Conservation (phyloP, 768 basidiomycete species). For the Boletus sensibilis region DNA sequence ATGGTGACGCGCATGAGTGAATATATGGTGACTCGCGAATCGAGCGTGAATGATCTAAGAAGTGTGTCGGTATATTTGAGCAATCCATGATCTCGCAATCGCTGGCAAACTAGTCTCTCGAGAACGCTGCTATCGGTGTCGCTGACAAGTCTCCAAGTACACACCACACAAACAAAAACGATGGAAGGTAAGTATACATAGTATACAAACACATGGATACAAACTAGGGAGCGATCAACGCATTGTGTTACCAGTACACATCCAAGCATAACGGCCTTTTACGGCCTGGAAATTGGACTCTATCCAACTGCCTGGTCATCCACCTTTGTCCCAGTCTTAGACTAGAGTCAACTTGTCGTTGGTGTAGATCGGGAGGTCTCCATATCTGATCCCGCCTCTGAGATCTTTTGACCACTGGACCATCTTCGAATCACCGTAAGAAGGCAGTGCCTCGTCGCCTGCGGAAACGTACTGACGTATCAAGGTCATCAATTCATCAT, state of each 20-base stretch:
- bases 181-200: neutral
- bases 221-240: slow-evolving; percentile 18
- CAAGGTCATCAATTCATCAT: neutral
- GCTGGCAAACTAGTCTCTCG: neutral
- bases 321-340: neutral
- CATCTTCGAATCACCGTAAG: slow-evolving; percentile 30
- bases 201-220: neutral
- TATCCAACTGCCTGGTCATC: neutral
- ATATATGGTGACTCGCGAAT: neutral
- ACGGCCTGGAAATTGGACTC: slow-evolving; percentile 2
- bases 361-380: slow-evolving; percentile 43
- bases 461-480: slow-evolving; percentile 40
- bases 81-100: neutral
- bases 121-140: neutral
- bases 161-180: neutral
- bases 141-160: neutral
- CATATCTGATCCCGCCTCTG: slow-evolving; percentile 32
- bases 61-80: neutral
- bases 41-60: slow-evolving; percentile 4
- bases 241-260: slow-evolving; percentile 14
- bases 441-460: slow-evolving; percentile 35
- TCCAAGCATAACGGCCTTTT: neutral
- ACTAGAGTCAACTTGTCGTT: slow-evolving; percentile 32
- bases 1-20: slow-evolving; percentile 10
- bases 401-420: slow-evolving; percentile 27